phyloP scores from a whole-genome alignment of 805 yeast species.

The Myxozyma melibiosi region DNA sequence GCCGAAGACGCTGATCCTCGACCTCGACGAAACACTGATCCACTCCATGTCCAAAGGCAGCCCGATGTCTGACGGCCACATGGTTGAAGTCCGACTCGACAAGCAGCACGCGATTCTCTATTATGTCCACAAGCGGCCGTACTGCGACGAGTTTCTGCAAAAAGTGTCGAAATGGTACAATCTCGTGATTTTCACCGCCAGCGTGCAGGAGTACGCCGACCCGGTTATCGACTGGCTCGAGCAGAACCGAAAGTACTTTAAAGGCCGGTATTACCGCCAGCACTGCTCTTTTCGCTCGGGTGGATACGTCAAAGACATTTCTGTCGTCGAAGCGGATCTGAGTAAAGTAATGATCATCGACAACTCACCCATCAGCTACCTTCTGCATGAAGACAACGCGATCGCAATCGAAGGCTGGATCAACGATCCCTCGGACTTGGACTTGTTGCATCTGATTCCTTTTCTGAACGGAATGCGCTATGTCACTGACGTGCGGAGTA shows the following conservation, averaged over 20 bases:
- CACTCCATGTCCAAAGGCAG: slow-evolving; percentile 78
- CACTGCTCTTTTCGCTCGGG: slow-evolving; percentile 75
- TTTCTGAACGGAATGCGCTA: slow-evolving; percentile 72
- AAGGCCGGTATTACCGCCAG: slow-evolving; percentile 69
- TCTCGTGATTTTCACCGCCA: slow-evolving; percentile 89
- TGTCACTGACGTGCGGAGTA: slow-evolving; percentile 79
- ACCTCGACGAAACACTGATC: slow-evolving; percentile 90
- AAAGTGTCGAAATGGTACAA: slow-evolving; percentile 86
- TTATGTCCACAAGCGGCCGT: slow-evolving; percentile 89
- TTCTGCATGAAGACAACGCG: slow-evolving; percentile 82
- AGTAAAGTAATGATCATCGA: slow-evolving; percentile 77
- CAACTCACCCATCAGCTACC: slow-evolving; percentile 89
- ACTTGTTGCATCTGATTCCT: slow-evolving; percentile 79
- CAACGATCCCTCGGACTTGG: slow-evolving; percentile 89
- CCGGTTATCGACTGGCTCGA: slow-evolving; percentile 95
- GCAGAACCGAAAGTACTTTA: slow-evolving; percentile 56
- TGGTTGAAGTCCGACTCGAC: slow-evolving; percentile 77
- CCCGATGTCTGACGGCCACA: slow-evolving; percentile 53
- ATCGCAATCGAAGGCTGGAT: slow-evolving; percentile 97
- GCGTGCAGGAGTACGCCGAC: slow-evolving; percentile 93
- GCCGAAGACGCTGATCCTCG: slow-evolving; percentile 73
- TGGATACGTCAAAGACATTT: slow-evolving; percentile 81
- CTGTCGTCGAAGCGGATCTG: slow-evolving; percentile 57
- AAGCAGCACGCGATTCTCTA: slow-evolving; percentile 75
- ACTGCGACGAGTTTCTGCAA: slow-evolving; percentile 78